Percentiles rank a stretch among this genome's conserved stretches.
phyloP scores from a whole-genome alignment of 2,329 filamentous ascomycete genomes.

The Sphaerulina populicola region DNA sequence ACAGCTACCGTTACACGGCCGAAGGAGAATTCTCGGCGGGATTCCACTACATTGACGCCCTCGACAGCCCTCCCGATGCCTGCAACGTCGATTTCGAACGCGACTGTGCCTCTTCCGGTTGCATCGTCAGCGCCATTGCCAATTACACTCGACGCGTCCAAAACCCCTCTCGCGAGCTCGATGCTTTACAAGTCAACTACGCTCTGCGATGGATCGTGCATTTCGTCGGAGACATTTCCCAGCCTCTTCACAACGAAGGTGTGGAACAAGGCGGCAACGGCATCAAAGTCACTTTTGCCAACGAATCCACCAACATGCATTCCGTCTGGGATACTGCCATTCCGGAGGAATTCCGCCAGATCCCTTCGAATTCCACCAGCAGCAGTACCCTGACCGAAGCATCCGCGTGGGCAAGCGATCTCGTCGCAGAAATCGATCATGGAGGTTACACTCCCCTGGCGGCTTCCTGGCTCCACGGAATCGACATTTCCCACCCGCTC shows the following conservation, averaged over 20 bases:
- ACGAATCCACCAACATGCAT: slow-evolving; percentile 37
- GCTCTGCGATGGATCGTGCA: slow-evolving; percentile 46
- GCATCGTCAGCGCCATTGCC: slow-evolving; percentile 46
- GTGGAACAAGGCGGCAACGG: slow-evolving; percentile 39
- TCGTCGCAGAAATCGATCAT: slow-evolving; percentile 34
- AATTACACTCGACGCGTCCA: slow-evolving; percentile 43
- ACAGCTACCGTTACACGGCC: slow-evolving; percentile 43
- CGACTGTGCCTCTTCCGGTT: slow-evolving; percentile 45
- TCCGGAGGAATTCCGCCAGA: slow-evolving; percentile 36
- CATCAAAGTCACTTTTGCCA: slow-evolving; percentile 40
- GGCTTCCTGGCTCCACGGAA: slow-evolving; percentile 33
- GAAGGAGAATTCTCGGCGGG: slow-evolving; percentile 42
- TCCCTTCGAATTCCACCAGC: slow-evolving; percentile 29
- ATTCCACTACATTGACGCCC: slow-evolving; percentile 47
- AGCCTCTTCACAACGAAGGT: slow-evolving; percentile 56
- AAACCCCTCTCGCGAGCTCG: slow-evolving; percentile 21
- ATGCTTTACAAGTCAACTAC: slow-evolving; percentile 32
- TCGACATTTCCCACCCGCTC: slow-evolving; percentile 33
- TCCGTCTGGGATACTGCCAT: slow-evolving; percentile 41
- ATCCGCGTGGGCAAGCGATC: slow-evolving; percentile 32
- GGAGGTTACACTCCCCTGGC: slow-evolving; percentile 33
- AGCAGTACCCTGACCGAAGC: slow-evolving; percentile 26
- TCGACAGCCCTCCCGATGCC: slow-evolving; percentile 38
- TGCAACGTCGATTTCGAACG: slow-evolving; percentile 46
- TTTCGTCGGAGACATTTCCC: slow-evolving; percentile 57